phyloP scores from a whole-genome alignment of 192 early-diverging fungal species.

The Helicostylum pulchrum region DNA sequence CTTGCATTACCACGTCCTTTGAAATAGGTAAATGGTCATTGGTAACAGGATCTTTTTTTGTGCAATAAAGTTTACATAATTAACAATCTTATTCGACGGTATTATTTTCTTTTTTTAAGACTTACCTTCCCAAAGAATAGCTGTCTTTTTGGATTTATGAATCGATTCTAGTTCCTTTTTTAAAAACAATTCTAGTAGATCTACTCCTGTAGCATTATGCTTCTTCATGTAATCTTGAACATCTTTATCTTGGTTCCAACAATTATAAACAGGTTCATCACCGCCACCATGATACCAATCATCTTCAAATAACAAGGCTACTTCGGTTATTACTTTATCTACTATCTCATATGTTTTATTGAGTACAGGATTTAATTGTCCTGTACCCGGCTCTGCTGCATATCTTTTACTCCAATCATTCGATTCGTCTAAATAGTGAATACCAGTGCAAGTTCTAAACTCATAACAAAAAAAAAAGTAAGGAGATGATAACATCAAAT shows the following conservation, averaged over 20 bases:
- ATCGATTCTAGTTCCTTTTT: conserved; percentile 43
- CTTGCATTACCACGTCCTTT: conserved; percentile 66
- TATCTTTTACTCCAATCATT: conserved; percentile 51
- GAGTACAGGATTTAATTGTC: conserved; percentile 75
- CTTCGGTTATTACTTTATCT: conserved; percentile 61
- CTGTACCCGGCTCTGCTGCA: conserved; percentile 73
- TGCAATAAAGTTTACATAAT: too few species aligned
- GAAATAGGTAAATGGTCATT: conserved; percentile 41
- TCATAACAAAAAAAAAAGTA: background rate
- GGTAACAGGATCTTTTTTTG: conserved; percentile 45
- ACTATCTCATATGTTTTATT: conserved; percentile 64
- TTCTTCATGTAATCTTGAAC: conserved; percentile 34
- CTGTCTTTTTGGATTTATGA: conserved; percentile 40
- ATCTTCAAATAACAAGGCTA: conserved; percentile 67
- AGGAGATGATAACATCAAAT: background rate
- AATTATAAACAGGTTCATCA: conserved; percentile 73
- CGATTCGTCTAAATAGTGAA: conserved; percentile 27
- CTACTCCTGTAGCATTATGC: conserved; percentile 25
- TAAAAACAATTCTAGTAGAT: conserved; percentile 43
- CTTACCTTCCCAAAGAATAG: conserved; percentile 79
- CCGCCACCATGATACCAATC: conserved; percentile 70
- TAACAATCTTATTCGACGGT: too few species aligned
- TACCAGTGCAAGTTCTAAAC: conserved; percentile 30
- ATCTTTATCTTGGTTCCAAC: conserved; percentile 55
- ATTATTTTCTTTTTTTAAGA: background rate